Conservation (phyloP, 2,329 filamentous ascomycete species). For the Clarireedia paspali region DNA sequence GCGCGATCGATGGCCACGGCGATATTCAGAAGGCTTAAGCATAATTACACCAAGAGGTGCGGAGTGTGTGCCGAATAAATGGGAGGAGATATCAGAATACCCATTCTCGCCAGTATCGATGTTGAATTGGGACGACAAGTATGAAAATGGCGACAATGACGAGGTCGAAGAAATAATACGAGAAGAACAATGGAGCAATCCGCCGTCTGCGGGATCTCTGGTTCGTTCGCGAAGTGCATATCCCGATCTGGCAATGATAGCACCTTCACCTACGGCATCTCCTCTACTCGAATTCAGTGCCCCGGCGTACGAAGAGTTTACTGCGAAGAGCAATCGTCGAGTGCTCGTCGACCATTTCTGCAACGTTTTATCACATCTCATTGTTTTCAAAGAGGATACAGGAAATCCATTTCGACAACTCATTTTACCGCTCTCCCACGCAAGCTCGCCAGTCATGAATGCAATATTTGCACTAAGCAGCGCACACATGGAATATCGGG, state of each 20-base stretch:
- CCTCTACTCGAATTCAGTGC: constrained; percentile 41
- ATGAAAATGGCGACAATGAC: constrained; percentile 14
- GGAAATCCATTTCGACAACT: constrained; percentile 58
- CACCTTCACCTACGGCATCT: constrained; percentile 15
- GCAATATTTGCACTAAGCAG: constrained; percentile 78
- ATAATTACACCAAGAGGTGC: constrained; percentile 6
- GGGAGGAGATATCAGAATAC: constrained; percentile 19
- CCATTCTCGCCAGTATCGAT: constrained; percentile 16
- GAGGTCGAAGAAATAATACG: constrained; percentile 24
- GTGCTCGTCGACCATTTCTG: constrained; percentile 56
- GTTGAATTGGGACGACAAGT: constrained; percentile 17
- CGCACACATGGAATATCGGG: constrained; percentile 69
- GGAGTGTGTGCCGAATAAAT: constrained; percentile 13
- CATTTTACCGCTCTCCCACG: constrained; percentile 49
- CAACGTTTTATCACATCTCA: constrained; percentile 57
- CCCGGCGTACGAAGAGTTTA: constrained; percentile 50
- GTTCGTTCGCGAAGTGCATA: constrained; percentile 23
- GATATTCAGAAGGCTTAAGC: constrained; percentile 16
- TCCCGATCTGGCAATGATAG: constrained; percentile 28
- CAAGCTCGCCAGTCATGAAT: constrained; percentile 58
- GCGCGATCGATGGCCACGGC: constrained; percentile 19
- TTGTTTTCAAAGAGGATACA: constrained; percentile 56
- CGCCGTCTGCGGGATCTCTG: constrained; percentile 10
- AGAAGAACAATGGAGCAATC: constrained; percentile 6
- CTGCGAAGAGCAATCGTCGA: constrained; percentile 44